phyloP scores from a whole-genome alignment of 768 basidiomycete species.

The Leccinum olivaceopallidum region DNA sequence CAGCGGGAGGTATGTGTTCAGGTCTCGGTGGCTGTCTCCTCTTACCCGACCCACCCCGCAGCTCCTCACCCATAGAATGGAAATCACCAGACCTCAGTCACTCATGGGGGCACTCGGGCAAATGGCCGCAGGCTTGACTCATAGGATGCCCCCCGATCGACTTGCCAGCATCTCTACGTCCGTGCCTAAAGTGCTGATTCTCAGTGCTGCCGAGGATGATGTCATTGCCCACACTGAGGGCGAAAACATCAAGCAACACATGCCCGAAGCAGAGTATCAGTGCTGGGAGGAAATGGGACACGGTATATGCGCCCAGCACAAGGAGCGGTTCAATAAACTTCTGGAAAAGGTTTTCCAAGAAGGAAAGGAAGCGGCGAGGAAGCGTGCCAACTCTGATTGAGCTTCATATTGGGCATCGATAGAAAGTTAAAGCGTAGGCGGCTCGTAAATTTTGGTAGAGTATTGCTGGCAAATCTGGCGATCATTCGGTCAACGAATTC shows the following conservation, averaged over 20 bases:
- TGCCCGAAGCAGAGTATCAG: slow-evolving; percentile 59
- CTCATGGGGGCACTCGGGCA: slow-evolving; percentile 69
- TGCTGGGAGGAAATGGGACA: slow-evolving; percentile 67
- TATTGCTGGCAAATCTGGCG: not conserved
- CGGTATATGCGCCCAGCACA: slow-evolving; percentile 52
- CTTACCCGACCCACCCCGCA: slow-evolving; percentile 25
- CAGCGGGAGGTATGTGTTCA: slow-evolving; percentile 48
- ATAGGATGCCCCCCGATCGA: slow-evolving; percentile 51
- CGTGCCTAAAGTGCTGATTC: slow-evolving; percentile 64
- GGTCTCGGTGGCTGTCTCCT: not conserved
- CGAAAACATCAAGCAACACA: slow-evolving; percentile 48
- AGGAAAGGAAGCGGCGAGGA: slow-evolving; percentile 33
- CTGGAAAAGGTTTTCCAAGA: slow-evolving; percentile 59
- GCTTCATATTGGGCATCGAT: not conserved
- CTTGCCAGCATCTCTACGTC: slow-evolving; percentile 48
- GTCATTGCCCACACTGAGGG: slow-evolving; percentile 57
- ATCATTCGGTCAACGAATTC: not conserved
- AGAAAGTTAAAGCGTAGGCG: not conserved
- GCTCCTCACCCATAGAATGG: slow-evolving; percentile 47
- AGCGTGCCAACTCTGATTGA: not conserved
- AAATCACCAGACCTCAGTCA: slow-evolving; percentile 57
- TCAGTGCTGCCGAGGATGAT: slow-evolving; percentile 70
- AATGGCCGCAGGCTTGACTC: slow-evolving; percentile 66
- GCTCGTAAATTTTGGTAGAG: not conserved
- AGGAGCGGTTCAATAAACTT: slow-evolving; percentile 51